Evolutionary conservation across 1,284 basidiomycete genomes (phyloP), one percentile per base, ranked within the genome.

Genomic region (Trichosporon ovoides): DNA sequence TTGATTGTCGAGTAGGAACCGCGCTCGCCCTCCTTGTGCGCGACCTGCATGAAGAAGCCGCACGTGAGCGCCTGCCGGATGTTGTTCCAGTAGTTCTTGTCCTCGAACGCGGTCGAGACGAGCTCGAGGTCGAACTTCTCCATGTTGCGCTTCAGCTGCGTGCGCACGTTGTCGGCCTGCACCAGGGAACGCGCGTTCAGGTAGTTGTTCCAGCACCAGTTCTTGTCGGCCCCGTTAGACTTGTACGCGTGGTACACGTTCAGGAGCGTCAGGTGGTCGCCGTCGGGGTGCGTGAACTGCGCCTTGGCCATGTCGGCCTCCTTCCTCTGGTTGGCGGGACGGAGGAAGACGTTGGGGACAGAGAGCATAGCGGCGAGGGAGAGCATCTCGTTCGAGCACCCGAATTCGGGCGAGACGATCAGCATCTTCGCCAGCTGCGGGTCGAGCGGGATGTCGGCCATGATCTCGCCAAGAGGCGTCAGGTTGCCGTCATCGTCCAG

Each of bases 1-100:
- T 97, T 98, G 64, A 96, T 86, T 0, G 93, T 98, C 64, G 86
- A 71, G 74, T 94, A 94, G 59, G 80, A 83, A 3, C 85, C 85
- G 80, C 91, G 92, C 69, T 91, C 89, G n/a, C 91, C 91, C 71
- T 93, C 90, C 75, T 91, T 91, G 77, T 97, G 92, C 6, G 94
- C 95, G 9, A 95, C 86, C 75, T 98, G 95, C 95, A 97, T 97
- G 80, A 98, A 99, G 82, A 92, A 98, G 0, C 94, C 95, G 70
- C 88, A 90, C 0, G 91, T 87, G 46, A 98, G 81, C 1, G 89
- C 87, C 76, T 88, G 87, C 28, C 91, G 85, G 60, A 98, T 87
- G 68, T 89, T 88, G 59, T 80, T 71, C 78, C 86, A 90, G 71
- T 91, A 85, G 70, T 87, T 88, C 73, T 84, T 84, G 75, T 89